These are phyloP conservation scores for Sporisorium sorghi DNA, from an alignment of 1,284 basidiomycete genomes.

Conservation along the genomic window DNA sequence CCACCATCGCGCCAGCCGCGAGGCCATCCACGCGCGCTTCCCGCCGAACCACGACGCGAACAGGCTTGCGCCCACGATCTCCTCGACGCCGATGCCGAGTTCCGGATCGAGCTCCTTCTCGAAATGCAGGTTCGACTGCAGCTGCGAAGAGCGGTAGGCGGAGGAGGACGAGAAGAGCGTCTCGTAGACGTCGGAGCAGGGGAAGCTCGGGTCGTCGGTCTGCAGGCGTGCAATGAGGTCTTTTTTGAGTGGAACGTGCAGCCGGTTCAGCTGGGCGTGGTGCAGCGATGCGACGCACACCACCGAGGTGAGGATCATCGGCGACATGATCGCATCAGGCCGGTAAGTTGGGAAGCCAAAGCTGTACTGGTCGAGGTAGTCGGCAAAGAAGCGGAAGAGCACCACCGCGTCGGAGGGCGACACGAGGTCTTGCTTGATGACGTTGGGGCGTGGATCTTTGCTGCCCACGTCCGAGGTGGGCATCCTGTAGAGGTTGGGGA, in stretches of 20 bases:
- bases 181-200: constrained; percentile 37
- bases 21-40: constrained; percentile 37
- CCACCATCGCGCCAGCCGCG: constrained; percentile 39
- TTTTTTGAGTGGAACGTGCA: constrained; percentile 26
- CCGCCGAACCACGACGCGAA: constrained; percentile 43
- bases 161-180: constrained; percentile 38
- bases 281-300: constrained; percentile 36
- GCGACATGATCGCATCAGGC: constrained; percentile 48
- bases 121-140: constrained; percentile 31
- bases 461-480: constrained; percentile 33
- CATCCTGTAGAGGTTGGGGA: constrained; percentile 37
- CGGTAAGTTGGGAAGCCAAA: constrained; percentile 40
- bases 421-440: constrained; percentile 43
- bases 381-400: constrained; percentile 42
- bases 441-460: constrained; percentile 40
- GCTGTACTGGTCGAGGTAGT: constrained; percentile 44
- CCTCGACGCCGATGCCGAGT: constrained; percentile 42
- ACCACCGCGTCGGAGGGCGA: constrained; percentile 30
- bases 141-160: constrained; percentile 7
- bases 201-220: constrained; percentile 39
- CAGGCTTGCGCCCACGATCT: constrained; percentile 34
- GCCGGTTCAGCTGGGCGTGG: constrained; percentile 36
- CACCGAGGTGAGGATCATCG: constrained; percentile 37
- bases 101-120: constrained; percentile 45
- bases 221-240: constrained; percentile 36